phyloP scores from a whole-genome alignment of 768 basidiomycete genomes.

The Kwoniella bestiolae region DNA sequence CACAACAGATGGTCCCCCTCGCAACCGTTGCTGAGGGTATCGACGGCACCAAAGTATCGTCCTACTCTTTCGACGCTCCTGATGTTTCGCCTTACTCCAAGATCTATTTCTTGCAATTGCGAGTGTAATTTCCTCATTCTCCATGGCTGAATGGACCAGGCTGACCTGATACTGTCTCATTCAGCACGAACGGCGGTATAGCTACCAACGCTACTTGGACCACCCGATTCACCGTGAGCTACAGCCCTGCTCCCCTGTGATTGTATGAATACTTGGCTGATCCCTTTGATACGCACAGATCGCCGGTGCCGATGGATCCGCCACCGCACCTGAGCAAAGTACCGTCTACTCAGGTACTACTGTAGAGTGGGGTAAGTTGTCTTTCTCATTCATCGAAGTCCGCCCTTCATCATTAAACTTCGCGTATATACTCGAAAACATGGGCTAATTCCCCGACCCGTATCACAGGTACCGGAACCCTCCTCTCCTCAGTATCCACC shows the following conservation, averaged over 20 bases:
- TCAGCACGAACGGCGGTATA: constrained; percentile 41
- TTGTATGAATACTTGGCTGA: background rate
- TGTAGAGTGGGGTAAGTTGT: constrained; percentile 49
- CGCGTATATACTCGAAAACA: constrained; percentile 23
- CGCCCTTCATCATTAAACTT: constrained; percentile 14
- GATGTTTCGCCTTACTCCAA: constrained; percentile 49
- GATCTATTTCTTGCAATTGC: constrained; percentile 57
- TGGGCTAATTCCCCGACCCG: constrained; percentile 1
- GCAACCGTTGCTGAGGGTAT: constrained; percentile 41
- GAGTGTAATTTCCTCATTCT: too few relatives aligned
- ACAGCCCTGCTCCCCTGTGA: background rate
- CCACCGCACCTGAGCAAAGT: constrained; percentile 45
- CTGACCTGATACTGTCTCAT: too few relatives aligned
- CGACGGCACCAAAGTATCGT: constrained; percentile 42
- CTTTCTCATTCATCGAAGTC: background rate
- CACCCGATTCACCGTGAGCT: constrained; percentile 54
- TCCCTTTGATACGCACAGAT: constrained; percentile 37
- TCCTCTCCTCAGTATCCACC: constrained; percentile 31
- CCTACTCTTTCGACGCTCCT: constrained; percentile 39
- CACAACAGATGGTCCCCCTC: constrained; percentile 32
- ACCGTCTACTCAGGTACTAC: constrained; percentile 44
- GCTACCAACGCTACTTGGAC: constrained; percentile 45
- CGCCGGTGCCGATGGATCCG: constrained; percentile 47
- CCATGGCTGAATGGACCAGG: too few relatives aligned
- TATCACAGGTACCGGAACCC: constrained; percentile 31